These are phyloP conservation scores for Penicillium coprophilum DNA, from an alignment of 495 filamentous ascomycete genomes.

Conservation along the genomic window DNA sequence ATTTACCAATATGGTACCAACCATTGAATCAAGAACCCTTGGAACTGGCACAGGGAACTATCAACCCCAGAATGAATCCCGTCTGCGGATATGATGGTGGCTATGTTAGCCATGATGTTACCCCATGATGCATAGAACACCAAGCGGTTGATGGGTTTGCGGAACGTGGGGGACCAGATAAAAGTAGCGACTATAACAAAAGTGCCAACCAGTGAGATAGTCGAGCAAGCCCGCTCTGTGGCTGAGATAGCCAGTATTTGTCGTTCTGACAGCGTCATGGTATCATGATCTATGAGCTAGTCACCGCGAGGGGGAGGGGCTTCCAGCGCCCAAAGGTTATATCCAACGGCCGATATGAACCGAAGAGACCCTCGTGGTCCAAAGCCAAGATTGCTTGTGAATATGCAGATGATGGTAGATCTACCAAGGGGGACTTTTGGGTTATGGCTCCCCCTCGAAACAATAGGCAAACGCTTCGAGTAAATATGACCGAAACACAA, in stretches of 20 bases:
- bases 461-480: background rate
- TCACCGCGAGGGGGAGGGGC: background rate
- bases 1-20: conserved; percentile 31
- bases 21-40: conserved; percentile 76
- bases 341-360: conserved; percentile 7
- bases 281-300: conserved; percentile 10
- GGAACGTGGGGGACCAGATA: conserved; percentile 41
- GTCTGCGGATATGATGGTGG: conserved; percentile 68
- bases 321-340: conserved; percentile 1
- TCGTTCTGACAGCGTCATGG: conserved; percentile 24
- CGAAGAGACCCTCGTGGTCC: background rate
- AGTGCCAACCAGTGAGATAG: conserved; percentile 70
- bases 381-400: background rate
- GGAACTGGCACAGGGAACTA: conserved; percentile 67
- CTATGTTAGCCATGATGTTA: conserved; percentile 78
- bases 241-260: conserved; percentile 49
- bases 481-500: conserved; percentile 2
- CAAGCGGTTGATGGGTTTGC: conserved; percentile 86
- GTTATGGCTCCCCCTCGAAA: background rate
- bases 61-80: conserved; percentile 44
- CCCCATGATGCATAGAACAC: conserved; percentile 85
- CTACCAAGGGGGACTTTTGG: background rate
- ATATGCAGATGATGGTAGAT: conserved; percentile 7
- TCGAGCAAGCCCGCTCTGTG: conserved; percentile 67
- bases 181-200: conserved; percentile 75